Evolutionary conservation across 805 yeast genomes (phyloP).

Genomic region (Jamesozyma piceae): DNA sequence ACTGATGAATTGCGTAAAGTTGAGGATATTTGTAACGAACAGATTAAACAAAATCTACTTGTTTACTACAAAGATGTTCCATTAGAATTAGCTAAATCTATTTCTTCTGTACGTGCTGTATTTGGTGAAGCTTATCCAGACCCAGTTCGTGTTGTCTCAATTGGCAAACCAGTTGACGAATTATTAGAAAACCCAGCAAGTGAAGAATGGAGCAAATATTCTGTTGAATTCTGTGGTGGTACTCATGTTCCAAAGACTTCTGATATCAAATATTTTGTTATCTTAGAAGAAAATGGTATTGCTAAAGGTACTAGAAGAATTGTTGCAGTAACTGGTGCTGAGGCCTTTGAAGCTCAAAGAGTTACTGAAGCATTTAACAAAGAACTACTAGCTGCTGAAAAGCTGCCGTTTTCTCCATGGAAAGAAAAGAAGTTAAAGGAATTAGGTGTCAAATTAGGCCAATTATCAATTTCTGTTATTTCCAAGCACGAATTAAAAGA

Average conservation of each 20-base stretch:
- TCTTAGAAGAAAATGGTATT: slow-evolving; percentile 92
- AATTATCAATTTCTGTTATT: slow-evolving; percentile 71
- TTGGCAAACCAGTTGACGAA: slow-evolving; percentile 84
- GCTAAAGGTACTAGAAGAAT: slow-evolving; percentile 98
- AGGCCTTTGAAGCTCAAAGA: slow-evolving; percentile 84
- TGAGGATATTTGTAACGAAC: slow-evolving; percentile 63
- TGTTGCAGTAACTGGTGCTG: slow-evolving; percentile 90
- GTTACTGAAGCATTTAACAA: slow-evolving; percentile 63
- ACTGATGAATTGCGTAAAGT: slow-evolving; percentile 63
- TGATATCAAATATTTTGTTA: slow-evolving; percentile 83
- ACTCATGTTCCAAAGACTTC: slow-evolving; percentile 90
- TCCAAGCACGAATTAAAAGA: slow-evolving; percentile 68
- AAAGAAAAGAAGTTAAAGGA: slow-evolving; percentile 81
- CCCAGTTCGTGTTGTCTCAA: slow-evolving; percentile 95
- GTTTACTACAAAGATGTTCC: slow-evolving; percentile 83
- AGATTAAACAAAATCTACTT: slow-evolving; percentile 57
- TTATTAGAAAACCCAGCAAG: slow-evolving; percentile 62
- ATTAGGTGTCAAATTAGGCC: slow-evolving; percentile 73
- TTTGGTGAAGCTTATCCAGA: slow-evolving; percentile 99
- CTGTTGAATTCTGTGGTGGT: slow-evolving; percentile 98
- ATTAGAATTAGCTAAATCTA: slow-evolving; percentile 60
- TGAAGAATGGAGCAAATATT: slow-evolving; percentile 64
- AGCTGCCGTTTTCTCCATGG: slow-evolving; percentile 58
- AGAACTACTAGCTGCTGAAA: slow-evolving; percentile 49
- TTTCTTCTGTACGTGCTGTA: slow-evolving; percentile 88